Conservation (phyloP, 441 rosid species). For the Adansonia grandidieri region DNA sequence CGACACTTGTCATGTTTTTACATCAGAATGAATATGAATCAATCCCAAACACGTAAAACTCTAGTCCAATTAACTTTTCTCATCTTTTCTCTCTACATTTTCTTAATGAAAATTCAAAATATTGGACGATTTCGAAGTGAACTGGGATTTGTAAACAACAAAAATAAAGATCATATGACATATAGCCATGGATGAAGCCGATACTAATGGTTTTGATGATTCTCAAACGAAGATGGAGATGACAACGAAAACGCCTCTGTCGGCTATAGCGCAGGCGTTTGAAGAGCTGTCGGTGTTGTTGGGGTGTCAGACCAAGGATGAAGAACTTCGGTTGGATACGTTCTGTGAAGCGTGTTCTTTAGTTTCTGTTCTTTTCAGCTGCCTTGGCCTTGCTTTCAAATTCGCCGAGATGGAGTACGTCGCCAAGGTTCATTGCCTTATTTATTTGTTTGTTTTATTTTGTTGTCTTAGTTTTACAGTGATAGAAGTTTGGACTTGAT, state of each 20-base stretch:
- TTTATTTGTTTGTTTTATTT: neutral
- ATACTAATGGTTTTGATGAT: constrained; percentile 36
- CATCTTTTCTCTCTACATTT: neutral
- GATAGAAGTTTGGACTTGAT: constrained; percentile 7
- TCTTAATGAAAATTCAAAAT: neutral
- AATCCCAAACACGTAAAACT: constrained; percentile 19
- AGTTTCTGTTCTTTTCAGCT: constrained; percentile 74
- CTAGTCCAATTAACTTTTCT: constrained; percentile 8
- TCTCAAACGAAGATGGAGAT: constrained; percentile 28
- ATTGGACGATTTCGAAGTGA: constrained; percentile 16
- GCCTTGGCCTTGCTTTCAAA: constrained; percentile 89
- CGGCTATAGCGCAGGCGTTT: constrained; percentile 68
- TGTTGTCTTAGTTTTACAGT: neutral
- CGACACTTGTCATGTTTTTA: constrained; percentile 6
- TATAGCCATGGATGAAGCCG: constrained; percentile 28
- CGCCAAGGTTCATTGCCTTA: constrained; percentile 55
- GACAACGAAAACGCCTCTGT: constrained; percentile 45
- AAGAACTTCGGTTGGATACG: constrained; percentile 56
- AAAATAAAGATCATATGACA: neutral
- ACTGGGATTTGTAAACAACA: neutral
- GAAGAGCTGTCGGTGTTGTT: constrained; percentile 56
- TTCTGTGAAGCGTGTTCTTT: constrained; percentile 76
- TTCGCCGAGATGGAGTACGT: constrained; percentile 86
- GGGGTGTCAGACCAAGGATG: constrained; percentile 31
- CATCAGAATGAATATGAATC: neutral